Evolutionary conservation across 139 green algal genomes (phyloP).

Genomic region (Chlamydomonas incerta): DNA sequence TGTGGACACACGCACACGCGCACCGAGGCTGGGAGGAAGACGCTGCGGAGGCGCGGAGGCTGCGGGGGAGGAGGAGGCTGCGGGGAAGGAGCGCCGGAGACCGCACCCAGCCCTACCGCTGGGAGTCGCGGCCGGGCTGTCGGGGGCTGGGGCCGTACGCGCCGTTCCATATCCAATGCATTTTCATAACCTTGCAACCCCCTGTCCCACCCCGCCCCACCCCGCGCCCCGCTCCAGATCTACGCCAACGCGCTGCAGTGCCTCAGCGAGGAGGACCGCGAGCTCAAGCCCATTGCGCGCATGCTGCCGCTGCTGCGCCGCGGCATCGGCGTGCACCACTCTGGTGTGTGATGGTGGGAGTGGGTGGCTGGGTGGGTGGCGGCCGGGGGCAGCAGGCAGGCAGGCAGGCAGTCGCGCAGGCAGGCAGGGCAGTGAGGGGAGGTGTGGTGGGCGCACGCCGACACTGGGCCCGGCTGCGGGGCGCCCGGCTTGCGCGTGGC

Average conservation of each 20-base stretch:
- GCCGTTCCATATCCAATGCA: no score
- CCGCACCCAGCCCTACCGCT: no score
- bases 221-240: slow-evolving; percentile 54
- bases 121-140: no score
- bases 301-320: slow-evolving; percentile 88
- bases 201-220: slow-evolving; percentile 7
- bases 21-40: no score
- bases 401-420: no score
- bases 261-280: slow-evolving; percentile 85
- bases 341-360: slow-evolving; percentile 30
- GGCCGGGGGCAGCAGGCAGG: no score
- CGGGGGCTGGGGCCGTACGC: no score
- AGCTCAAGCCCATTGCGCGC: slow-evolving; percentile 78
- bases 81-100: no score
- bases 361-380: neutral
- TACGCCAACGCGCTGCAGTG: slow-evolving; percentile 84
- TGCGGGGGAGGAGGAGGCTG: no score
- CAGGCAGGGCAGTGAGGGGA: neutral
- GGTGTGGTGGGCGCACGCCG: neutral
- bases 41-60: no score
- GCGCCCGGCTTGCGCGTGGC: neutral
- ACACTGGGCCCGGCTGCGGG: neutral
- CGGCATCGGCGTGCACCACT: slow-evolving; percentile 96
- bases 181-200: no score
- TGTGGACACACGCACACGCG: no score